Conservation (phyloP, 805 yeast genomes). For the Starmerella sirachaensis region DNA sequence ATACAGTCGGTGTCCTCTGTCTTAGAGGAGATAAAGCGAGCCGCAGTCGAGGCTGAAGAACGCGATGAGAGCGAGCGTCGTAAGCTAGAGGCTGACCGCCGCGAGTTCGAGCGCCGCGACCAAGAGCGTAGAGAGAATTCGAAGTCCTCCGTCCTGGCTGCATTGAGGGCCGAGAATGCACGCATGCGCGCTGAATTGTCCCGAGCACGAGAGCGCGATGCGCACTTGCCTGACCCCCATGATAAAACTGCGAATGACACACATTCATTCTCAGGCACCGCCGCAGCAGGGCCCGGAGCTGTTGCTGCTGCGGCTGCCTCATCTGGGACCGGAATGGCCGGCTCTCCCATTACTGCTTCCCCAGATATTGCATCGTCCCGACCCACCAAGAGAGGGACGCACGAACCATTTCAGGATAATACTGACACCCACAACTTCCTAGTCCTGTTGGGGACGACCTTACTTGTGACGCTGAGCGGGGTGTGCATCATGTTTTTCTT, state of each 20-base stretch:
- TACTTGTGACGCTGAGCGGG: slow-evolving; percentile 22
- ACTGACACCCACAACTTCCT: slow-evolving; percentile 16
- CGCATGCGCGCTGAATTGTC: slow-evolving; percentile 20
- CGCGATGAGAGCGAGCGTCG: slow-evolving; percentile 18
- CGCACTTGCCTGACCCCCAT: no score
- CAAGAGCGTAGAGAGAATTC: slow-evolving; percentile 24
- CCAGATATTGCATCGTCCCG: no score
- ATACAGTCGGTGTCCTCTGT: slow-evolving; percentile 24
- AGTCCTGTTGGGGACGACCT: slow-evolving; percentile 19
- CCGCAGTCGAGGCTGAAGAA: slow-evolving; percentile 15
- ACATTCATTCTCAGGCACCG: no score
- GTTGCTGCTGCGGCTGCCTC: no score
- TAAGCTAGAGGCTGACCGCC: slow-evolving; percentile 25
- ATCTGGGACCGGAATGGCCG: no score
- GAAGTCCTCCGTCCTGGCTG: slow-evolving; percentile 18
- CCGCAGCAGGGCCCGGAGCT: no score
- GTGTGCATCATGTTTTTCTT: slow-evolving; percentile 23
- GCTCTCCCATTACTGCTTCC: no score
- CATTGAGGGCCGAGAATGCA: slow-evolving; percentile 23
- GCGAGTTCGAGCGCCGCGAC: slow-evolving; percentile 23
- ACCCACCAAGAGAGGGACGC: slow-evolving; percentile 1
- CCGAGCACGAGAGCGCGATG: no score
- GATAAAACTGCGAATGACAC: no score
- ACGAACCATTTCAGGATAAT: neutral
- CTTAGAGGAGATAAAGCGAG: slow-evolving; percentile 24